Base-by-base conservation (phyloP, 805 yeast species). In the Priceomyces castillae region DNA sequence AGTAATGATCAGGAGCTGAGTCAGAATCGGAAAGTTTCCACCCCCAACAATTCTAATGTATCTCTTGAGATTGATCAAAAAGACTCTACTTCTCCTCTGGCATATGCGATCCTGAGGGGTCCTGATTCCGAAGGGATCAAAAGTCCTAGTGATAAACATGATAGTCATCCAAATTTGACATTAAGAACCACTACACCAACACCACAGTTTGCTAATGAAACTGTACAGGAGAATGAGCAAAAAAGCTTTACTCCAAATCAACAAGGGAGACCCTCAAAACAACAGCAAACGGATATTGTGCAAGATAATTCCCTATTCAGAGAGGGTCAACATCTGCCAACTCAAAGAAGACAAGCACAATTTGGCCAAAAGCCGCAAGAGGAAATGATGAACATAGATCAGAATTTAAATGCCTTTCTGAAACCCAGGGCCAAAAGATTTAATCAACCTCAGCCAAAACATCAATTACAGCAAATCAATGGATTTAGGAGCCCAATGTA, bases 401-500 rank as follows among this genome's bases (percentile, higher is more conserved):
- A 16, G 12, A 16, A 14, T 6, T 4, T 33, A 4, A 14, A 16
- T 33, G 17, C 20, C 23, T 30, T 15, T 30, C 37, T 6, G 37
- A 15, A 33, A 22, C 25, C 34, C 20, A 39, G 34, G 16, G 30
- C 36, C 11, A 34, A 17, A 12, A 46, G 22, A 16, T 30, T 37
- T 7, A 39, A 19, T n/a, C 44, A 38, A 15, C 46, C 40, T 22
- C 43, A 59, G 28, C 47, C 62, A 25, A 55, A 56, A 41, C 54
- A 62, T 37, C 69, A 69, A 46, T 60, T 84, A 17, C 84, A 82
- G 58, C 95, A 89, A 56, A 80, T 90, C 48, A 80, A 81, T 44
- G 84, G 84, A 37, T 90, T 89, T 49, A 79, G 89, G 60, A 84
- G 87, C 56, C 97, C 97, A 7, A 69, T 90, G 69, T 90, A 89